Conservation (phyloP, 331 rosid species). For the Rhamnella rubrinervis region DNA sequence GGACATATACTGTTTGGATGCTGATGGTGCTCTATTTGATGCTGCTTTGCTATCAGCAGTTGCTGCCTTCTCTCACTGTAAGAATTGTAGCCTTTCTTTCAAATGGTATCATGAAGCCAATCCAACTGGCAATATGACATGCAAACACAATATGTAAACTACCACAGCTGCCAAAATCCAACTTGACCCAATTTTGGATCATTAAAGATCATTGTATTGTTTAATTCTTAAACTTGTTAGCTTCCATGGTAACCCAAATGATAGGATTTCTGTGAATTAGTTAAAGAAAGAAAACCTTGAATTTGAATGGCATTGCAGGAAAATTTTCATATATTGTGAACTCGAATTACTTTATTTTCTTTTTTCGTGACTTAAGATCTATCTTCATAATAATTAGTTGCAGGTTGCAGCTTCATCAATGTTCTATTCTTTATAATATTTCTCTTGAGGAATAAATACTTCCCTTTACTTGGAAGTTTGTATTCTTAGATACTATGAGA, state of each 20-base stretch:
- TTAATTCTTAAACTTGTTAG: neutral
- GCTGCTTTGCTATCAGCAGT: constrained; percentile 86
- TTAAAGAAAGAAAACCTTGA: no score
- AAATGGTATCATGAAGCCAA: neutral
- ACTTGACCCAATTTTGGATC: neutral
- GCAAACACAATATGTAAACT: neutral
- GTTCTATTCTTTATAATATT: no score
- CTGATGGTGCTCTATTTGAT: constrained; percentile 88
- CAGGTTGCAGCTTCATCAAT: no score
- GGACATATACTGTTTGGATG: constrained; percentile 93
- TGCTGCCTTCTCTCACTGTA: constrained; percentile 84
- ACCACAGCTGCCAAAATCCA: constrained; percentile 6
- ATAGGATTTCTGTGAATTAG: no score
- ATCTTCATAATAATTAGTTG: no score
- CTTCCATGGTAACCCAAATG: neutral
- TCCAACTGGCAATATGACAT: neutral
- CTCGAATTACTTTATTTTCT: no score
- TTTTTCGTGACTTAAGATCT: no score
- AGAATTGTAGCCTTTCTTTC: constrained; percentile 35
- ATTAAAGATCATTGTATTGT: neutral
- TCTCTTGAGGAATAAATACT: no score
- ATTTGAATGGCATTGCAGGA: no score
- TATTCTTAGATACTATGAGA: no score
- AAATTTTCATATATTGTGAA: no score
- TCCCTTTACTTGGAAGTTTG: no score